Evolutionary conservation across 352 stramenopile species (phyloP).

Genomic region (Phytophthora podocarpi): DNA sequence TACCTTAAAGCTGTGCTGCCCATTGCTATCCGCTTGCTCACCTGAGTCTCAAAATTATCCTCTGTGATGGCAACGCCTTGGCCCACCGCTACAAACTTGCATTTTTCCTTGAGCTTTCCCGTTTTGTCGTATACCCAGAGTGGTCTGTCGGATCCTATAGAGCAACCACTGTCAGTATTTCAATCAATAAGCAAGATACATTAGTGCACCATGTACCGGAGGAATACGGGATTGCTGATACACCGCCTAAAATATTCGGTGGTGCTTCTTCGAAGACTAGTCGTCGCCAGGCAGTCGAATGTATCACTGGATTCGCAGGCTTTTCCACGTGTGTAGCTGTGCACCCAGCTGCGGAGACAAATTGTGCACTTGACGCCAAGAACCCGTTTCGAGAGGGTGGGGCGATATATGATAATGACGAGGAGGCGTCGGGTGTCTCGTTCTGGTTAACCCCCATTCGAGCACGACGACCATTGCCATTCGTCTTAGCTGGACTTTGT

Average conservation of each 20-base stretch:
- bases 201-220: constrained; percentile 16
- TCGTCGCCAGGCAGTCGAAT: constrained; percentile 46
- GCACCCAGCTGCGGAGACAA: constrained; percentile 8
- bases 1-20: too few relatives aligned
- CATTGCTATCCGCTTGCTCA: neutral
- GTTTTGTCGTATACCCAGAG: constrained; percentile 47
- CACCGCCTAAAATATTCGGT: constrained; percentile 34
- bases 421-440: neutral
- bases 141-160: constrained; percentile 41
- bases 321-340: constrained; percentile 7
- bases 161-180: neutral
- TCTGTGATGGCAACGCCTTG: constrained; percentile 24
- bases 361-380: constrained; percentile 9
- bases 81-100: constrained; percentile 25
- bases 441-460: constrained; percentile 27
- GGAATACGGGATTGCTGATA: constrained; percentile 30
- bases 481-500: constrained; percentile 6
- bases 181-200: neutral
- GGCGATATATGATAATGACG: constrained; percentile 19
- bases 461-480: constrained; percentile 16
- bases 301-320: constrained; percentile 27
- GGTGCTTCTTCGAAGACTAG: constrained; percentile 39
- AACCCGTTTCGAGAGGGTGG: constrained; percentile 33
- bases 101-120: constrained; percentile 37
- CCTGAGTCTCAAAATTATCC: constrained; percentile 25